Evolutionary conservation across 805 yeast species (phyloP).

Genomic region (Huiozyma sinensis): DNA sequence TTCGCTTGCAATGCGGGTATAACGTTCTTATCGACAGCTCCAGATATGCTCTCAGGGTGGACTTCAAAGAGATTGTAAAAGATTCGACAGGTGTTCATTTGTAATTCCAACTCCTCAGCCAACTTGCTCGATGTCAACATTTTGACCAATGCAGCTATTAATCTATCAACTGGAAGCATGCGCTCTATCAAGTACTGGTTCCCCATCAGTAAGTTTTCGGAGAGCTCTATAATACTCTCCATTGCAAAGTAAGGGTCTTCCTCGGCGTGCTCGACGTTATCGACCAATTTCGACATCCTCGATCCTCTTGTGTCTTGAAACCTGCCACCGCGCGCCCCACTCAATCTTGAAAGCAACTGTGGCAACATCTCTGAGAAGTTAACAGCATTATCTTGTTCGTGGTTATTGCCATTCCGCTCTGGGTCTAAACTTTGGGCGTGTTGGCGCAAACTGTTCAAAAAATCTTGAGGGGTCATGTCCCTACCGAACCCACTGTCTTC

Average conservation of each 20-base stretch:
- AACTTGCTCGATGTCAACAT: slow-evolving; percentile 49
- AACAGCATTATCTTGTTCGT: slow-evolving; percentile 3
- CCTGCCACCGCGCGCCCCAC: slow-evolving; percentile 10
- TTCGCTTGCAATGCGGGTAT: slow-evolving; percentile 56
- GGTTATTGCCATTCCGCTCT: background rate
- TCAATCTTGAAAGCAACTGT: slow-evolving; percentile 29
- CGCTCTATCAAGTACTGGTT: slow-evolving; percentile 53
- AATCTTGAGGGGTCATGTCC: slow-evolving; percentile 17
- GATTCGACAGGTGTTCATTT: slow-evolving; percentile 74
- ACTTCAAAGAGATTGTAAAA: slow-evolving; percentile 72
- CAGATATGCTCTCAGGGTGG: slow-evolving; percentile 49
- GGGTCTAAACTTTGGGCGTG: background rate
- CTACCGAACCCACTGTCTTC: slow-evolving; percentile 12
- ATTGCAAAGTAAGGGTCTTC: slow-evolving; percentile 52
- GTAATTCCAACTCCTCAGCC: slow-evolving; percentile 65
- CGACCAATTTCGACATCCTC: slow-evolving; percentile 19
- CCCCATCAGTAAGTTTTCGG: slow-evolving; percentile 59
- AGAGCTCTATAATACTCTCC: slow-evolving; percentile 55
- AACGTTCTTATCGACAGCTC: slow-evolving; percentile 54
- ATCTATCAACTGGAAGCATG: slow-evolving; percentile 45
- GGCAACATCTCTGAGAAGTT: slow-evolving; percentile 31
- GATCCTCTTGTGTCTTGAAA: slow-evolving; percentile 8
- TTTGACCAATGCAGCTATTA: slow-evolving; percentile 44
- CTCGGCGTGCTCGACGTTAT: slow-evolving; percentile 19
- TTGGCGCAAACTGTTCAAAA: slow-evolving; percentile 16